A percentile compares a stretch with the other conserved stretches of the same genome.
These are phyloP conservation scores for Leishmania guyanensis DNA, from an alignment of 208 protist species.

Conservation along the genomic window DNA sequence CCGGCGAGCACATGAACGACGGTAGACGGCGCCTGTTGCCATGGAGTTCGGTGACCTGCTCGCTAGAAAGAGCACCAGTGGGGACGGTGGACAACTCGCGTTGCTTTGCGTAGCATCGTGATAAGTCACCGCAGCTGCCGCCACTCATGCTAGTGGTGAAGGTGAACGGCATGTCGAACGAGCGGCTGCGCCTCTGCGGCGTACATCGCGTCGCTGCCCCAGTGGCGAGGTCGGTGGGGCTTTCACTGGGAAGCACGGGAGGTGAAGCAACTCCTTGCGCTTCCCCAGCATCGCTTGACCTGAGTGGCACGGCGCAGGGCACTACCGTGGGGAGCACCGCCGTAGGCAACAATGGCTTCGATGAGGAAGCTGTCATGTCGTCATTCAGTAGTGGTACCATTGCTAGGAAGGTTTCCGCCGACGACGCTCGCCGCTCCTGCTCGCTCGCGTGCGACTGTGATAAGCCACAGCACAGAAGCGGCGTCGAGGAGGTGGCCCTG, in stretches of 20 bases:
- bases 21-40: not conserved
- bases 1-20: not conserved
- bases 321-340: not conserved
- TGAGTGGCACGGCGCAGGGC: not conserved
- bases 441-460: not conserved
- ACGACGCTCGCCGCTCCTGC: slow-evolving; percentile 8
- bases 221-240: not conserved
- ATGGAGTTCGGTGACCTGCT: not conserved
- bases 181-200: slow-evolving; percentile 8
- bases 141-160: not conserved
- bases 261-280: not conserved
- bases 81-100: not conserved
- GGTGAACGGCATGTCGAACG: slow-evolving; percentile 7
- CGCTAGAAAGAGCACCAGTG: slow-evolving; percentile 4
- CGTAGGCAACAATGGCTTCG: slow-evolving; percentile 3
- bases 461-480: slow-evolving; percentile 7
- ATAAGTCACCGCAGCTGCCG: slow-evolving; percentile 10
- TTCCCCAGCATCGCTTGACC: not conserved
- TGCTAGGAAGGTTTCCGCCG: not conserved
- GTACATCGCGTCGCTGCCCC: not conserved
- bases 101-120: slow-evolving; percentile 1
- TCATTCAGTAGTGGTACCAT: not conserved
- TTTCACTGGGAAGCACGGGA: not conserved
- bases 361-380: not conserved
- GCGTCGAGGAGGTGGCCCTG: not conserved